phyloP scores from a whole-genome alignment of 495 filamentous ascomycete genomes.

The Aspergillus cavernicola region DNA sequence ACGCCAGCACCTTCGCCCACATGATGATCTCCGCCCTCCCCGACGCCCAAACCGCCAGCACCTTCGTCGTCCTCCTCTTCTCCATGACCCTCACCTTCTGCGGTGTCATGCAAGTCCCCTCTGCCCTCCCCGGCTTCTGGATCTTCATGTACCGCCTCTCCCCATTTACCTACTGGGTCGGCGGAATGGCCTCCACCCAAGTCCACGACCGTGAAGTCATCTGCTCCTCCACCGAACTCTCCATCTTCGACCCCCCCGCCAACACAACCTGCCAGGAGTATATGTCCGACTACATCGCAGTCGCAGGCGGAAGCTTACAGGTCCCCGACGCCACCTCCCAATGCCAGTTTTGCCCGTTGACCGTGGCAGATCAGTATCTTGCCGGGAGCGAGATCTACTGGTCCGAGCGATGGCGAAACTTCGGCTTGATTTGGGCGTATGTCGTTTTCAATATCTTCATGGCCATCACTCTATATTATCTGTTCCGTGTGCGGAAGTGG shows the following conservation, averaged over 20 bases:
- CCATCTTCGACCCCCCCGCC: conserved; percentile 46
- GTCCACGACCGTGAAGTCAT: conserved; percentile 51
- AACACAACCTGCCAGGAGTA: conserved; percentile 53
- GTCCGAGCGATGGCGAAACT: conserved; percentile 34
- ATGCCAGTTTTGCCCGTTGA: conserved; percentile 41
- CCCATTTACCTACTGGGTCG: conserved; percentile 63
- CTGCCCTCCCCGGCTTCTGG: conserved; percentile 62
- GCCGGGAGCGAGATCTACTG: conserved; percentile 34
- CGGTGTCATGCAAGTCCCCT: conserved; percentile 57
- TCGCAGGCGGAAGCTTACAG: conserved; percentile 46
- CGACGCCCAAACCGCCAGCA: conserved; percentile 45
- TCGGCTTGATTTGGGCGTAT: conserved; percentile 48
- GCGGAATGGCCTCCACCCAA: conserved; percentile 41
- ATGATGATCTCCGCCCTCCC: conserved; percentile 50
- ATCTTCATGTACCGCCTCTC: conserved; percentile 72
- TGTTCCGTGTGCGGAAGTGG: conserved; percentile 37
- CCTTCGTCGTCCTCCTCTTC: conserved; percentile 51
- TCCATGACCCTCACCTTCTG: conserved; percentile 53
- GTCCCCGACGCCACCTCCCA: conserved; percentile 34
- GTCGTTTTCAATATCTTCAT: conserved; percentile 43
- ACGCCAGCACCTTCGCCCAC: conserved; percentile 44
- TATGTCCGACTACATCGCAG: conserved; percentile 40
- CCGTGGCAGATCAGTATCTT: conserved; percentile 39
- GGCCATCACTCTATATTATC: conserved; percentile 45
- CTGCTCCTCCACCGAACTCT: conserved; percentile 52